Base-by-base conservation (phyloP, 306 rosid genomes). In the Vachellia collinsii region DNA sequence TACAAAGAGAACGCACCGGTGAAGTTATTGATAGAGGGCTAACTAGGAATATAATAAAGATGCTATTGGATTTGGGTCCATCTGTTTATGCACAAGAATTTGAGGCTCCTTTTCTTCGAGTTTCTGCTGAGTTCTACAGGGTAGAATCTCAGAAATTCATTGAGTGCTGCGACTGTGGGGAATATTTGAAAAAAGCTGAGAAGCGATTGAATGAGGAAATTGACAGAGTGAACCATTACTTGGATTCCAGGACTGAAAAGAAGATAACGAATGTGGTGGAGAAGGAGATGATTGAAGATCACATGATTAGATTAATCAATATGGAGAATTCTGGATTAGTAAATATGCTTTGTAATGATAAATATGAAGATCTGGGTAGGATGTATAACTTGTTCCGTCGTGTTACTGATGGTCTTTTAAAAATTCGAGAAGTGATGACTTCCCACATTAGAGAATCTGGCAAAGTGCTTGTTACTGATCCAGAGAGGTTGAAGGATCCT, bases 311-410 rank as follows among this genome's bases (percentile, higher is more conserved):
- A 83, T 83, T 94, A 83, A 95, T 92, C 70, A 94, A 94, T 66
- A 92, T 91, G 97, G 95, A 94, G 72, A 91, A 94, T 81, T 94
- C 97, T 76, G 98, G 98, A 48, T 85, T 94, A 76, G 95, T 92
- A 54, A 86, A 91, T 78, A 92, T 92, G 98, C 91, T 94, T 84
- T 88, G 88, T 62, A 93, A 92, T 77, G 97, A 94, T 80, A 92
- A 88, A 77, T 91, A 88, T n/a, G 98, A 88, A 77, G 98, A 94
- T 83, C 84, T 94, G 78, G 89, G 92, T 44, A 89, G 97, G 84
- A 94, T 94, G 95, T 92, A 94, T 88, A 89, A 73, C 84, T 82
- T 94, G 87, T 92, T 92, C 78, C 86, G 94, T n/a, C 97, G 97
- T 72, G 97, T 94, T 77, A 54, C 90, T 1, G 88, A 81, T 59